A percentile compares a stretch with the other conserved stretches of the same genome.
Evolutionary conservation across 192 early-diverging fungal genomes (phyloP).

Genomic region (Coemansia sp.): DNA sequence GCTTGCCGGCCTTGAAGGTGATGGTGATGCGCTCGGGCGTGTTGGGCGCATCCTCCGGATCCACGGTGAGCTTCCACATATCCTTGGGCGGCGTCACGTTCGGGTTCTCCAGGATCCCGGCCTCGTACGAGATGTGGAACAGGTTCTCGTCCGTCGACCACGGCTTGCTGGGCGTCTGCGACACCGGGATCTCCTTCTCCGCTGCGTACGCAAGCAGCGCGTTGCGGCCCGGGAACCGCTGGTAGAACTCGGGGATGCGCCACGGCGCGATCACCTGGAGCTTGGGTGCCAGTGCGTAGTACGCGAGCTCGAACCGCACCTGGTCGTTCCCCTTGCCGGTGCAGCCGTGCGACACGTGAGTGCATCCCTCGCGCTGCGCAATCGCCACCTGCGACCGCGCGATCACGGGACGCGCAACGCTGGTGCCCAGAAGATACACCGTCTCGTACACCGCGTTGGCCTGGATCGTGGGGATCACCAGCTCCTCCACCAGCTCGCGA

Average conservation of each 20-base stretch:
- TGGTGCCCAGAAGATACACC: slow-evolving; percentile 96
- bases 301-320: slow-evolving; percentile 98
- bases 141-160: slow-evolving; percentile 99
- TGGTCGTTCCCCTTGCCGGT: slow-evolving; percentile 99
- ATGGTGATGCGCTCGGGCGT: slow-evolving; percentile 94
- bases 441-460: slow-evolving; percentile 95
- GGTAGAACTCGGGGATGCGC: slow-evolving; percentile 94
- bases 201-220: slow-evolving; percentile 91
- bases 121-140: slow-evolving; percentile 99
- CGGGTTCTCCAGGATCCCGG: slow-evolving; percentile 97
- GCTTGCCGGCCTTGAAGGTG: slow-evolving; percentile 85
- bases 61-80: slow-evolving; percentile 99
- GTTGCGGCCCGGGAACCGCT: slow-evolving; percentile 91
- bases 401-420: slow-evolving; percentile 96
- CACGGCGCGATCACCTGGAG: slow-evolving; percentile 98
- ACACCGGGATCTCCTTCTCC: slow-evolving; percentile 88
- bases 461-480: slow-evolving; percentile 91
- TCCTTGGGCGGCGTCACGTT: slow-evolving; percentile 93
- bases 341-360: slow-evolving; percentile 98
- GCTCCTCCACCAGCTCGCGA: slow-evolving; percentile 89
- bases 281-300: slow-evolving; percentile 91
- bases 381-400: slow-evolving; percentile 89
- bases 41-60: slow-evolving; percentile 96
- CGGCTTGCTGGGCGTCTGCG: slow-evolving; percentile 94
- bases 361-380: slow-evolving; percentile 89